Percentiles rank a stretch among this genome's conserved stretches.
Evolutionary conservation across 2,329 filamentous ascomycete species (phyloP).

Genomic region (Scorias spongiosa): DNA sequence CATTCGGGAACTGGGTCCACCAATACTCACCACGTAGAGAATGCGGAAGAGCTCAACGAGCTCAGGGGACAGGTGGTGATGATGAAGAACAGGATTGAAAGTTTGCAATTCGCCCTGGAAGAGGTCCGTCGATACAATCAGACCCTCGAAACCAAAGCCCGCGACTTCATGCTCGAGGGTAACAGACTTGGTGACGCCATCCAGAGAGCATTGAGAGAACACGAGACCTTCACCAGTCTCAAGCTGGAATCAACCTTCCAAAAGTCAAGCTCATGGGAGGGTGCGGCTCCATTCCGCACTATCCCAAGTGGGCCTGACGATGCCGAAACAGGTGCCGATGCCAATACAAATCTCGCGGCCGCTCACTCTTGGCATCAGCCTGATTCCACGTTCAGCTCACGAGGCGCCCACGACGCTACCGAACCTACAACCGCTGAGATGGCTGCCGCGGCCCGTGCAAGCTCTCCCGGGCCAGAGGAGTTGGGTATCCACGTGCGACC

Average conservation of each 20-base stretch:
- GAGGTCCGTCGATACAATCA: slow-evolving; percentile 4
- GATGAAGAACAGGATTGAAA: slow-evolving; percentile 2
- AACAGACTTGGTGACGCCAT: slow-evolving; percentile 2
- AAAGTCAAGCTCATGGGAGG: background rate
- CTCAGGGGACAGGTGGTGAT: background rate
- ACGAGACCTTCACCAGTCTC: slow-evolving; percentile 3
- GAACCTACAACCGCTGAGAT: slow-evolving; percentile 1
- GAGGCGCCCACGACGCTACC: no score
- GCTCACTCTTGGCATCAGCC: no score
- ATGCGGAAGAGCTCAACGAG: background rate
- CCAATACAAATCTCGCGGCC: no score
- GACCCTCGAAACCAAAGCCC: slow-evolving; percentile 3
- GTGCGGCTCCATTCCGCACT: background rate
- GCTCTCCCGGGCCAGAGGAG: slow-evolving; percentile 6
- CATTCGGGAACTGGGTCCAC: background rate
- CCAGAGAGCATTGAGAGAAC: slow-evolving; percentile 3
- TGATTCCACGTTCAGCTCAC: no score
- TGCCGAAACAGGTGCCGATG: no score
- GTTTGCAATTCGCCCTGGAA: slow-evolving; percentile 4
- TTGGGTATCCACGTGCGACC: slow-evolving; percentile 7
- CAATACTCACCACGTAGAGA: background rate
- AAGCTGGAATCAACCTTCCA: background rate
- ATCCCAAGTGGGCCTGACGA: no score
- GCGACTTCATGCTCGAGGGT: slow-evolving; percentile 4
- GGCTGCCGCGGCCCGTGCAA: slow-evolving; percentile 6